Evolutionary conservation across 139 green algal genomes (phyloP).

Genomic region (Chlorella vulgaris): DNA sequence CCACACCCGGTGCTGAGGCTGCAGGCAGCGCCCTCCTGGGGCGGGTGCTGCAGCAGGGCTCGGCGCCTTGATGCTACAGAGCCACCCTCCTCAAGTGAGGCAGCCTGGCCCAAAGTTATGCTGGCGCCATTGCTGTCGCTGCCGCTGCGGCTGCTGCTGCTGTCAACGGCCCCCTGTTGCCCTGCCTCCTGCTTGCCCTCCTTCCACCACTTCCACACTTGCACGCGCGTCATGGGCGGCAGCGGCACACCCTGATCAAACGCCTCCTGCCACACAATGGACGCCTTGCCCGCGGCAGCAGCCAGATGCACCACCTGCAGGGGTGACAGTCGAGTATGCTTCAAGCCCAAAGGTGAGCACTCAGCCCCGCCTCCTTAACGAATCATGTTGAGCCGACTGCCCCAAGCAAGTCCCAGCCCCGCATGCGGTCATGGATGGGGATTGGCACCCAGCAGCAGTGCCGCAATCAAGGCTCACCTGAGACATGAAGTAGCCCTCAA

Average conservation of each 20-base stretch:
- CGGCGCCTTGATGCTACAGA: too few species aligned
- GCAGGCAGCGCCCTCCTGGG: too few species aligned
- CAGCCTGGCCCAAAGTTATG: too few species aligned
- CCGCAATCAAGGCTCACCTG: slow-evolving; percentile 11
- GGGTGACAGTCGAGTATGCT: too few species aligned
- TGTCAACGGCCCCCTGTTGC: background rate
- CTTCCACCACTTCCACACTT: slow-evolving; percentile 64
- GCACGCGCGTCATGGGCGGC: slow-evolving; percentile 35
- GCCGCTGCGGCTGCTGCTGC: background rate
- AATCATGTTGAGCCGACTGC: too few species aligned
- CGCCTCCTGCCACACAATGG: slow-evolving; percentile 64
- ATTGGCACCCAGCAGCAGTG: too few species aligned
- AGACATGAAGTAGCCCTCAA: slow-evolving; percentile 31
- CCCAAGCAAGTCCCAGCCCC: background rate
- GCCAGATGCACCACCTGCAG: slow-evolving; percentile 42
- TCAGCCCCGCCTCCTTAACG: too few species aligned
- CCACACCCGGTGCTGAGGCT: background rate
- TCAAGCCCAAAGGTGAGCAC: too few species aligned
- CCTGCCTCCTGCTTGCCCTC: background rate
- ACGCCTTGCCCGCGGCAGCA: slow-evolving; percentile 9
- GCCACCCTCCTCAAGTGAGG: too few species aligned
- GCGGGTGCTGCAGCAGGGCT: too few species aligned
- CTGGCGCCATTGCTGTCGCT: background rate
- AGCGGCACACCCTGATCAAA: slow-evolving; percentile 44
- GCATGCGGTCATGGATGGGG: too few species aligned